Evolutionary conservation across 768 basidiomycete genomes (phyloP).

Genomic region (Floccularia luteovirens): DNA sequence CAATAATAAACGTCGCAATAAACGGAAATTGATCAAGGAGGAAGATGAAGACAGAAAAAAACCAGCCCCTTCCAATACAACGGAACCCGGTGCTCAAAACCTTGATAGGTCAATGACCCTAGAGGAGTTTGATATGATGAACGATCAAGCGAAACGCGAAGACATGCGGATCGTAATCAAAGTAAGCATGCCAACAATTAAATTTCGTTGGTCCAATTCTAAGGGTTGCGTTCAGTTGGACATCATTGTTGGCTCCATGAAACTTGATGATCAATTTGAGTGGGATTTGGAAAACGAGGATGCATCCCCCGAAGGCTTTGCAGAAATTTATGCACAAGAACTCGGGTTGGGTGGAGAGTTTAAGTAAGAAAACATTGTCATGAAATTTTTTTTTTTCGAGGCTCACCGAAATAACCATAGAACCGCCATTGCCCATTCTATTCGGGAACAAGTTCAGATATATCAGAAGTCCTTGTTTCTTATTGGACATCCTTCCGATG

Average conservation of each 20-base stretch:
- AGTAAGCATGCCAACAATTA: conserved; percentile 43
- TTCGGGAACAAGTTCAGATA: conserved; percentile 89
- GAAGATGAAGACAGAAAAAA: conserved; percentile 17
- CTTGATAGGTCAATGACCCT: conserved; percentile 44
- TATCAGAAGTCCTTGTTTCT: conserved; percentile 91
- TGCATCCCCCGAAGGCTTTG: conserved; percentile 89
- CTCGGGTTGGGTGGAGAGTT: conserved; percentile 91
- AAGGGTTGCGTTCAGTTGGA: conserved; percentile 56
- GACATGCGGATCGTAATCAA: conserved; percentile 92
- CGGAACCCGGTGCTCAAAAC: background rate
- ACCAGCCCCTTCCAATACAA: background rate
- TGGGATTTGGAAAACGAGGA: conserved; percentile 86
- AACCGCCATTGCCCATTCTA: conserved; percentile 92
- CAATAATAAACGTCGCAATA: conserved; percentile 8
- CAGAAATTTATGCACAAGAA: conserved; percentile 79
- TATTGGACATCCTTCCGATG: conserved; percentile 81
- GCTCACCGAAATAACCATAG: conserved; percentile 28
- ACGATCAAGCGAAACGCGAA: conserved; percentile 62
- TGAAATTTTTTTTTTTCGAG: background rate
- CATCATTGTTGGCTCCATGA: conserved; percentile 88
- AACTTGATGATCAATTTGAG: conserved; percentile 94
- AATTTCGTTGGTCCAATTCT: background rate
- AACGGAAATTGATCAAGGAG: conserved; percentile 9
- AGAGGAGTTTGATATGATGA: conserved; percentile 58
- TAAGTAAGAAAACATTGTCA: conserved; percentile 43